A percentile compares a stretch with the other conserved stretches of the same genome.
These are phyloP conservation scores for Acer campestre DNA, from an alignment of 345 rosid genomes.

Conservation along the genomic window DNA sequence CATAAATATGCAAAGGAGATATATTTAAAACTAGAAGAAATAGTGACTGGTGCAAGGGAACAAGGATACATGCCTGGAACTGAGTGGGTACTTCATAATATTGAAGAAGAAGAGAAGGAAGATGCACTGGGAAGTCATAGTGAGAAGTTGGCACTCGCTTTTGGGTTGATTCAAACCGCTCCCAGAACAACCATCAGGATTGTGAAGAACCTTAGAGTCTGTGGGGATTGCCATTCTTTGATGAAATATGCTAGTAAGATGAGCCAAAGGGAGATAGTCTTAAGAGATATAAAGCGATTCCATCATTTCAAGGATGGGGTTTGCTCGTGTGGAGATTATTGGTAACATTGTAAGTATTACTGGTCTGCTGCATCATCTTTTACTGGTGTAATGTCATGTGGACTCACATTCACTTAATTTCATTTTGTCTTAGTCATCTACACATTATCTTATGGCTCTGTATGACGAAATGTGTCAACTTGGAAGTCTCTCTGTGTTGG, in stretches of 20 bases:
- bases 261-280: conserved; percentile 47
- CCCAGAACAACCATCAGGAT: conserved; percentile 52
- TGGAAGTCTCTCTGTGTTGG: not conserved
- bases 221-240: conserved; percentile 72
- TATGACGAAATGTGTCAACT: not conserved
- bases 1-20: conserved; percentile 42
- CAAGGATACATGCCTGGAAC: conserved; percentile 60
- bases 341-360: conserved; percentile 41
- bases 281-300: conserved; percentile 65
- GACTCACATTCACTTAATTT: not conserved
- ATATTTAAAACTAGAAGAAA: conserved; percentile 47
- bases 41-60: conserved; percentile 37
- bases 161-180: conserved; percentile 48
- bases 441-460: not conserved
- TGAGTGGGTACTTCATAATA: conserved; percentile 62
- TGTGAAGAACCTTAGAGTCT: conserved; percentile 56
- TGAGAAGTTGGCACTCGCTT: conserved; percentile 69
- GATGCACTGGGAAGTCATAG: conserved; percentile 54
- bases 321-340: conserved; percentile 68
- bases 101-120: conserved; percentile 74
- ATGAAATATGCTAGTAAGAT: conserved; percentile 55
- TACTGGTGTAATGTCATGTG: not conserved
- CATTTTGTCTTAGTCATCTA: not conserved
- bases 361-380: not conserved
- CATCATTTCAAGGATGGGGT: conserved; percentile 65